phyloP scores from a whole-genome alignment of 345 rosid species.

The Eucalyptus urophylla region DNA sequence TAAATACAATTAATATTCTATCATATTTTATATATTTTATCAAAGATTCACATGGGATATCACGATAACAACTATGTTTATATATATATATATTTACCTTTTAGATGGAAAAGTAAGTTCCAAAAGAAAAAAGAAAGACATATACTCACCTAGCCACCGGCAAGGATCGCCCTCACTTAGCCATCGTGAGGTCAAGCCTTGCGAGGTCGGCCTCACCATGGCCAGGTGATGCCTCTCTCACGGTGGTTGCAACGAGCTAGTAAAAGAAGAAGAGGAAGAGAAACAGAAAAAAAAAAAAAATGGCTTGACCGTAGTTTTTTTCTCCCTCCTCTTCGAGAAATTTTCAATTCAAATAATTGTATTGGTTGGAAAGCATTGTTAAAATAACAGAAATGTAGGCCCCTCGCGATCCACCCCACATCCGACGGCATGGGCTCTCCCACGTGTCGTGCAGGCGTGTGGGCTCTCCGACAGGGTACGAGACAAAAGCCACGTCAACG shows the following conservation, averaged over 20 bases:
- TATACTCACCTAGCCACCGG: no score
- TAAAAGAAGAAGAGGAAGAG: no score
- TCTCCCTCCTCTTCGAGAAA: not conserved
- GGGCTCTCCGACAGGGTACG: not conserved
- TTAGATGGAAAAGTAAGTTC: no score
- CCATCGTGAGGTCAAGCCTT: no score
- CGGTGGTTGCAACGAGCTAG: fast-evolving
- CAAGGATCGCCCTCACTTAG: no score
- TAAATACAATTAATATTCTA: no score
- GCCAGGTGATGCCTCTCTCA: fast-evolving
- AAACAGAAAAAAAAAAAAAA: no score
- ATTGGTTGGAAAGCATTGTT: not conserved
- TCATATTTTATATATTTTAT: not conserved
- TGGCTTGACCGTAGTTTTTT: not conserved
- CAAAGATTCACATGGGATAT: not conserved
- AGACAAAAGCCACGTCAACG: not conserved
- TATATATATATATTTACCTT: no score
- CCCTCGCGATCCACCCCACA: not conserved
- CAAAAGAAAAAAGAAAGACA: no score
- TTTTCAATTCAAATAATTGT: not conserved
- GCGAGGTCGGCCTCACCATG: no score
- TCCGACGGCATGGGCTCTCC: not conserved
- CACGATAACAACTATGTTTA: not conserved
- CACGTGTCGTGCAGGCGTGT: not conserved
- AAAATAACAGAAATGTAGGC: not conserved